Evolutionary conservation across 129 eudicot species (phyloP), one percentile per base, ranked within the genome.

Genomic region (Chrysanthemum lavandulifolium): DNA sequence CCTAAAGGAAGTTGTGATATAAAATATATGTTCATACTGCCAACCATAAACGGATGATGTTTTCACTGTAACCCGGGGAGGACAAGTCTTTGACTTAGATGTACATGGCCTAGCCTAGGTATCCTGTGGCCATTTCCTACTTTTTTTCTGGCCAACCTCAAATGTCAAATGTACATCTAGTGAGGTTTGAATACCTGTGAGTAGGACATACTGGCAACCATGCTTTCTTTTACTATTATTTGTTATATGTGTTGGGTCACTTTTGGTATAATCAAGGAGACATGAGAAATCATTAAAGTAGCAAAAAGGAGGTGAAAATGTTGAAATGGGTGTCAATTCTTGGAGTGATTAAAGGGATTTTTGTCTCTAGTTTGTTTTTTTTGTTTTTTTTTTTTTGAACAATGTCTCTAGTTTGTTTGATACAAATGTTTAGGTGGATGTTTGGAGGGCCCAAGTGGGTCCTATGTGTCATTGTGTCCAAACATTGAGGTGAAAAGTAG

Each of bases 281-380:
- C 23, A 59, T 76, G 74, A 51, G 53, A 45, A 66, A 71, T 71
- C 61, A 65, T 64, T 72, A 64, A 71, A 55, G 68, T 55, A 48
- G 59, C 13, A 43, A 71, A 33, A 70, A 15, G 76, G 48, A 21
- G 71, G 48, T 54, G 77, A 47, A 52, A 71, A 55, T 71, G 82
- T 67, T 68, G 75, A 76, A 76, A 48, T 48, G 29, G 63, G 80
- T 13, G 80, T 18, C 56, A 74, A 53, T 21, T 65, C 45, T 74
- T 74, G 82, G 82, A 78, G 82, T 71, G 76, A 70, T 78, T 70
- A 27, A 63, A 52, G 81, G 81, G 78, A 64, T 7, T 71, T 77
- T 71, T 71, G 82, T 78, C 73, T 65, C 27, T 27, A 45, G 72
- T 19, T 19, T 19, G 21, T 19, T 19, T 19, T n/a, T n/a, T 19